phyloP scores from a whole-genome alignment of 805 yeast genomes.

The Candida krabiensis region DNA sequence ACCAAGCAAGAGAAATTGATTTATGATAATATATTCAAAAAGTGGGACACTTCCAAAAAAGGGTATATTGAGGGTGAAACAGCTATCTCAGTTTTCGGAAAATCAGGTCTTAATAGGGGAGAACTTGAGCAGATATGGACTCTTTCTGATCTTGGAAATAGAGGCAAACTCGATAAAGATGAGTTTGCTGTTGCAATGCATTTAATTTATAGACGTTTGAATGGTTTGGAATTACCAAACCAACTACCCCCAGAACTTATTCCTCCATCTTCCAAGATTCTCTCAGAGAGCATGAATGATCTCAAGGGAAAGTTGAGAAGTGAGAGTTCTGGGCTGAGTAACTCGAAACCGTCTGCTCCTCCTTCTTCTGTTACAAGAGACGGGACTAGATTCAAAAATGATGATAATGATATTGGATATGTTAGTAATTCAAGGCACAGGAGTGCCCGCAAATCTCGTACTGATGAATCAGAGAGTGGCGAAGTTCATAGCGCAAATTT shows the following conservation, averaged over 20 bases:
- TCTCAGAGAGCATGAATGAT: conserved; percentile 68
- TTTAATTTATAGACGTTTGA: conserved; percentile 83
- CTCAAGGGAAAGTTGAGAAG: conserved; percentile 64
- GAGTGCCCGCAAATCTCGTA: conserved; percentile 30
- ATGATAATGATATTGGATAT: conserved; percentile 69
- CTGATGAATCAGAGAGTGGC: conserved; percentile 18
- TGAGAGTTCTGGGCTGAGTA: conserved; percentile 31
- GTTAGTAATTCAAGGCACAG: conserved; percentile 61
- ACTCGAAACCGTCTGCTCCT: conserved; percentile 18
- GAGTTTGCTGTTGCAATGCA: conserved; percentile 98
- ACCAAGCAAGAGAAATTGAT: conserved; percentile 84
- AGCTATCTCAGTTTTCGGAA: conserved; percentile 84
- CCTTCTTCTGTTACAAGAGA: conserved; percentile 39
- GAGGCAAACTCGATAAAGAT: conserved; percentile 82
- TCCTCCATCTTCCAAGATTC: conserved; percentile 79
- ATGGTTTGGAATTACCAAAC: conserved; percentile 83
- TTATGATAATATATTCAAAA: conserved; percentile 82
- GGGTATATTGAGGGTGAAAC: conserved; percentile 79
- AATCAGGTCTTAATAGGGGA: conserved; percentile 82
- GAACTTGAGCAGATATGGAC: conserved; percentile 93
- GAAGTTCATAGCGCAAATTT: conserved; percentile 19
- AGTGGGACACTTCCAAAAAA: conserved; percentile 70
- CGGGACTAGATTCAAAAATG: conserved; percentile 67
- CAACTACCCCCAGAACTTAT: conserved; percentile 84
- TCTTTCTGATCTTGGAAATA: conserved; percentile 76